Conservation (phyloP, 129 eudicot genomes). For the Tanacetum coccineum region DNA sequence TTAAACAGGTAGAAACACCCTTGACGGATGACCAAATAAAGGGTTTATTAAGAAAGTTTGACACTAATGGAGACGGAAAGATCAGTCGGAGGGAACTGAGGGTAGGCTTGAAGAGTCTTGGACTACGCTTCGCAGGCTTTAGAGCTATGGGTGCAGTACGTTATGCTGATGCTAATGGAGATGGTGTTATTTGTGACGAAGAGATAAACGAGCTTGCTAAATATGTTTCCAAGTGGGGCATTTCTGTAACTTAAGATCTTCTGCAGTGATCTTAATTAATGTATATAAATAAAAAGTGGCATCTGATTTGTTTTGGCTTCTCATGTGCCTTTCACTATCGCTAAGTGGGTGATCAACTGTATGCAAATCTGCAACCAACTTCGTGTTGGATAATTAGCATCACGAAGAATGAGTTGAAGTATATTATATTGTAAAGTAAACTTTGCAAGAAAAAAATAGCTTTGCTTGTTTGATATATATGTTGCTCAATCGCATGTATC, state of each 20-base stretch:
- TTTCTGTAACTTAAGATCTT: constrained; percentile 1
- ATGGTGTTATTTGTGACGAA: constrained; percentile 36
- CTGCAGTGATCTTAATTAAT: background rate
- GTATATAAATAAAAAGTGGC: background rate
- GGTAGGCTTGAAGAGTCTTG: constrained; percentile 38
- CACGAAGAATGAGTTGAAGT: constrained; percentile 22
- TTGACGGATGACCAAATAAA: constrained; percentile 29
- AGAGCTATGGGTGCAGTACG: constrained; percentile 32
- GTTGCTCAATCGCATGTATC: background rate
- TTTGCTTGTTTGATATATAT: background rate
- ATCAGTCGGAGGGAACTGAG: constrained; percentile 33
- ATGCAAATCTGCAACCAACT: constrained; percentile 19
- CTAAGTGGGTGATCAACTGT: no score
- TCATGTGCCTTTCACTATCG: background rate
- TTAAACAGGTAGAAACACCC: constrained; percentile 16
- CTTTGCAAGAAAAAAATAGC: background rate
- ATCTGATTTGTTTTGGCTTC: background rate
- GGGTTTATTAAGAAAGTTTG: constrained; percentile 26
- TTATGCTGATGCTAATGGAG: constrained; percentile 41
- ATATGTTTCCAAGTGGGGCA: constrained; percentile 31
- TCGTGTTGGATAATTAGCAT: background rate
- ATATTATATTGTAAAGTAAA: background rate
- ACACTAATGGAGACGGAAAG: constrained; percentile 38
- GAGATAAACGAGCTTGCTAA: constrained; percentile 32
- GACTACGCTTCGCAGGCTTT: constrained; percentile 24